Conservation (phyloP, 2,329 filamentous ascomycete genomes). For the Hypoxylon sp. region DNA sequence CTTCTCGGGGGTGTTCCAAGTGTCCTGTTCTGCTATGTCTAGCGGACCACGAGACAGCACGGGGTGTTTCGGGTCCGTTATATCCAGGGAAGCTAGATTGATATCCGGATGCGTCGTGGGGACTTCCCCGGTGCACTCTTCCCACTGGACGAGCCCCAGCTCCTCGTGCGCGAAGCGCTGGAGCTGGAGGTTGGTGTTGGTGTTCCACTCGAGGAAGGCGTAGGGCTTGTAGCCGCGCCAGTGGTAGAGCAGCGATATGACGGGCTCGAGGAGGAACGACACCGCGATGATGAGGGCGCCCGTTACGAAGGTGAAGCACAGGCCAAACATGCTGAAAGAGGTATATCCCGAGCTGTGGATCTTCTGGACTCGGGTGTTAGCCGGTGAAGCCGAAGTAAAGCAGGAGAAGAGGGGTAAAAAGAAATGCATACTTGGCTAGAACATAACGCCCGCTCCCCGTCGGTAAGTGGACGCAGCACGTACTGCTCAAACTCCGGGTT, state of each 20-base stretch:
- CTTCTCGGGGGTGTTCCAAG: too few species aligned
- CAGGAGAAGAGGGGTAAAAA: background rate
- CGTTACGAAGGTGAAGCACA: slow-evolving; percentile 17
- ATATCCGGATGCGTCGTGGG: background rate
- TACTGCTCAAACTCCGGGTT: background rate
- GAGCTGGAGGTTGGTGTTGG: slow-evolving; percentile 19
- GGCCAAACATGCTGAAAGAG: slow-evolving; percentile 29
- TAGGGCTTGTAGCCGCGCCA: slow-evolving; percentile 12
- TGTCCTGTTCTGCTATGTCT: too few species aligned
- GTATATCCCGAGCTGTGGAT: slow-evolving; percentile 22
- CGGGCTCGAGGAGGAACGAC: slow-evolving; percentile 22
- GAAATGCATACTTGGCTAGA: background rate
- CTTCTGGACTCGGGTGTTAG: slow-evolving; percentile 19
- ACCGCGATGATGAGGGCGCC: slow-evolving; percentile 17
- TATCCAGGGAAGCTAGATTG: background rate
- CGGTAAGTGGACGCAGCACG: background rate
- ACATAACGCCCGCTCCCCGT: background rate
- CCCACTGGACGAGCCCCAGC: background rate
- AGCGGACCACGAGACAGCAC: slow-evolving; percentile 1
- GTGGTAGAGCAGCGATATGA: slow-evolving; percentile 8
- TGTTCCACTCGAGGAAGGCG: slow-evolving; percentile 14
- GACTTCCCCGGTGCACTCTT: slow-evolving; percentile 3
- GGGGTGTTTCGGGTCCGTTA: background rate
- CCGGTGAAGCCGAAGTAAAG: background rate
- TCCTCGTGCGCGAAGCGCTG: slow-evolving; percentile 25